Evolutionary conservation across 2,329 filamentous ascomycete species (phyloP).

Genomic region (Claviceps purpurea): DNA sequence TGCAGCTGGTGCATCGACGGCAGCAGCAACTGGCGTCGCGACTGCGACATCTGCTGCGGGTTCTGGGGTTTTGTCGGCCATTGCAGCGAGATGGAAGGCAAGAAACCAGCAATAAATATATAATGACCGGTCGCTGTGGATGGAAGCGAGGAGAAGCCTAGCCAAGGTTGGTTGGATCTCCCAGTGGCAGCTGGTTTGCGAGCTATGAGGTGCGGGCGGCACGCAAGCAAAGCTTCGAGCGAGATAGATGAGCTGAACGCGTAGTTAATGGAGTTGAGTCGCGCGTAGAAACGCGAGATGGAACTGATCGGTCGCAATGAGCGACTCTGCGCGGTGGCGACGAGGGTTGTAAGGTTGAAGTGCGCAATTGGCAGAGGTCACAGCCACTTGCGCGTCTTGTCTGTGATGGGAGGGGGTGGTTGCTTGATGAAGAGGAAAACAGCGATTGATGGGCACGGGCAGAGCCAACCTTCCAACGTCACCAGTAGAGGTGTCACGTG

Average conservation of each 20-base stretch:
- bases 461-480: conserved; percentile 22
- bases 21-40: conserved; percentile 18
- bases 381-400: conserved; percentile 6
- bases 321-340: conserved; percentile 2
- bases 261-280: conserved; percentile 7
- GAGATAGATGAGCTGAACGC: conserved; percentile 6
- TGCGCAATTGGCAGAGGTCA: conserved; percentile 5
- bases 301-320: conserved; percentile 4
- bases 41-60: conserved; percentile 21
- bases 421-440: conserved; percentile 2
- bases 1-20: background rate
- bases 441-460: conserved; percentile 10
- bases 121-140: background rate
- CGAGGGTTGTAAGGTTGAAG: conserved; percentile 1
- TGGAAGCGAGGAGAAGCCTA: background rate
- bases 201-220: background rate
- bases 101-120: conserved; percentile 6
- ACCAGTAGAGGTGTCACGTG: conserved; percentile 20
- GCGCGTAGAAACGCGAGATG: conserved; percentile 7
- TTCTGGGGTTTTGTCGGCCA: conserved; percentile 26
- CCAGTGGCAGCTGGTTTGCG: background rate
- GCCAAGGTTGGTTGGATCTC: background rate
- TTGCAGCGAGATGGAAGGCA: conserved; percentile 12
- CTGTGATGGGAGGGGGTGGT: conserved; percentile 1
- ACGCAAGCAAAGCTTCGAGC: conserved; percentile 5